These are phyloP conservation scores for Senna siamea DNA, from an alignment of 306 rosid genomes.

Conservation along the genomic window DNA sequence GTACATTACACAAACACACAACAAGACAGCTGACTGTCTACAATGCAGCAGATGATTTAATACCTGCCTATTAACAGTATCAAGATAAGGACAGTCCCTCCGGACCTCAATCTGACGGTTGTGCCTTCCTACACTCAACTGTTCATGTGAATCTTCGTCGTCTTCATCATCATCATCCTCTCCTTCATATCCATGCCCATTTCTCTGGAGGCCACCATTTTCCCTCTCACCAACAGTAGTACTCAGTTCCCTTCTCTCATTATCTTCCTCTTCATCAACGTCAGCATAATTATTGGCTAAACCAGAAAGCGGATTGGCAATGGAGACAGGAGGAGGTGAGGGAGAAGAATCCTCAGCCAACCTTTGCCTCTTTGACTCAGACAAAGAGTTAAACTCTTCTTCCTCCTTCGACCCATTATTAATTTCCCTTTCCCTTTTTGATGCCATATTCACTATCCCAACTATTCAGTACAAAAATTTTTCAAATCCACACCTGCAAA, in stretches of 20 bases:
- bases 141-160: constrained; percentile 54
- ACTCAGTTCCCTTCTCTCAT: constrained; percentile 33
- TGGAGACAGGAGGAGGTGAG: constrained; percentile 45
- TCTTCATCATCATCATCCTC: constrained; percentile 59
- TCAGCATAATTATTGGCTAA: constrained; percentile 62
- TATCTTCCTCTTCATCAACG: constrained; percentile 54
- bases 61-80: constrained; percentile 98
- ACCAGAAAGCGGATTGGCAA: constrained; percentile 60
- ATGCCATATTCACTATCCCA: constrained; percentile 38
- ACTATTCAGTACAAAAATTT: neutral
- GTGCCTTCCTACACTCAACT: constrained; percentile 48
- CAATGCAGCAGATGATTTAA: constrained; percentile 9
- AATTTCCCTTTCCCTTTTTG: constrained; percentile 47
- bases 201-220: constrained; percentile 39
- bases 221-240: constrained; percentile 30
- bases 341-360: constrained; percentile 44
- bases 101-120: constrained; percentile 82
- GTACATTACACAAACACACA: neutral
- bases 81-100: constrained; percentile 96
- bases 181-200: constrained; percentile 48
- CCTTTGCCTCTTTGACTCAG: constrained; percentile 45
- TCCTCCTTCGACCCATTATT: constrained; percentile 37
- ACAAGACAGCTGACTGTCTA: neutral
- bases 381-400: constrained; percentile 31
- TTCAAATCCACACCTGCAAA: constrained; percentile 15